phyloP scores from a whole-genome alignment of 176 grass and related monocot genomes.

The Bromus sterilis region DNA sequence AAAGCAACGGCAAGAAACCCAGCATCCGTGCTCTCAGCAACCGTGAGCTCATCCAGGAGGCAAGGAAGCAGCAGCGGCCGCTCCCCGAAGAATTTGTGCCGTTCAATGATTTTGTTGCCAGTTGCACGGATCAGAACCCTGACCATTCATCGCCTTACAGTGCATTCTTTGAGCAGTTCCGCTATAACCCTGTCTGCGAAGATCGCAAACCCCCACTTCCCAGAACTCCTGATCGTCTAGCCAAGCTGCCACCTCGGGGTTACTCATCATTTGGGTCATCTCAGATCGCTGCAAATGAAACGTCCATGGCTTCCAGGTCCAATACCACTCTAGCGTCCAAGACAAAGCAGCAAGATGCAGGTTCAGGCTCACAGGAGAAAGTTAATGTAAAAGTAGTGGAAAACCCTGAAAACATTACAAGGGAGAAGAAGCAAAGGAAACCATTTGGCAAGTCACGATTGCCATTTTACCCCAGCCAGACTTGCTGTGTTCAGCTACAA shows the following conservation, averaged over 20 bases:
- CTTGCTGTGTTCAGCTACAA: neutral
- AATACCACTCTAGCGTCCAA: neutral
- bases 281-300: neutral
- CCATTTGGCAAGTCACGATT: neutral
- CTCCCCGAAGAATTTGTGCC: neutral
- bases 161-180: constrained; percentile 29
- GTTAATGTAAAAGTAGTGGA: neutral
- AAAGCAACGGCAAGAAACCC: neutral
- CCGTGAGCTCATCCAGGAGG: neutral
- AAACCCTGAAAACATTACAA: neutral
- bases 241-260: neutral
- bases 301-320: neutral
- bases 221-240: neutral
- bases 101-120: neutral
- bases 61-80: neutral
- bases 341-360: neutral
- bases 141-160: neutral
- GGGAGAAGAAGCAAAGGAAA: neutral
- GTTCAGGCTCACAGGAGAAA: neutral
- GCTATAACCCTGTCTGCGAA: neutral
- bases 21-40: neutral
- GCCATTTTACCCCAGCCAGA: neutral
- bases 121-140: neutral
- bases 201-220: neutral
- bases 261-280: neutral